These are phyloP conservation scores for Xylaria curta DNA, from an alignment of 495 filamentous ascomycete genomes.

Conservation along the genomic window DNA sequence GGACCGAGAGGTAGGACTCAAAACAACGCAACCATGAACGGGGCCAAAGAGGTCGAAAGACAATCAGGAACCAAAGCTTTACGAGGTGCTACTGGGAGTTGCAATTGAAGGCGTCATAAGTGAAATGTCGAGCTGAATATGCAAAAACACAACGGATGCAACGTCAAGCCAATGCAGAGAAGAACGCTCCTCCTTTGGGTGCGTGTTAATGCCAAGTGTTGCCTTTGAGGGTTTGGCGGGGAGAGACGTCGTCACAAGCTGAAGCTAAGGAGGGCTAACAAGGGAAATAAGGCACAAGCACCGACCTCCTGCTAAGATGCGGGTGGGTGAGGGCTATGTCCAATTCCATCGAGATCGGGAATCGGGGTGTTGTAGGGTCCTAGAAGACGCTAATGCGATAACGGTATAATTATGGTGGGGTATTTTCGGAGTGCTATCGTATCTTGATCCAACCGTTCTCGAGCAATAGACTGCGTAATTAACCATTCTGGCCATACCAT, in stretches of 20 bases:
- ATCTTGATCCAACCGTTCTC: not conserved
- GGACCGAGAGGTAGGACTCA: not conserved
- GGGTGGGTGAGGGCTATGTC: not conserved
- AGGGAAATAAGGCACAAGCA: not conserved
- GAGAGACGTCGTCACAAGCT: conserved; percentile 20
- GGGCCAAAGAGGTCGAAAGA: not conserved
- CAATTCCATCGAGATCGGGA: conserved; percentile 7
- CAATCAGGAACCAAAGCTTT: not conserved
- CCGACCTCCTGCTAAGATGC: not conserved
- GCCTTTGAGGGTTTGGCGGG: conserved; percentile 29
- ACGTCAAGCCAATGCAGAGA: conserved; percentile 18
- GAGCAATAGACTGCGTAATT: not conserved
- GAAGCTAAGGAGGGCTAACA: conserved; percentile 2
- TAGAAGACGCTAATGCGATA: not conserved
- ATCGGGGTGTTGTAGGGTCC: not conserved
- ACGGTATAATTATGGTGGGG: not conserved
- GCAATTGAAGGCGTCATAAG: conserved; percentile 7
- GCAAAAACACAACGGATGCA: conserved; percentile 21
- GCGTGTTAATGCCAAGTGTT: conserved; percentile 32
- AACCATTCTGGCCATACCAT: not conserved
- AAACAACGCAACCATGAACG: not conserved
- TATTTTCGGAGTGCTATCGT: not conserved
- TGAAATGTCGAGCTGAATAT: not conserved
- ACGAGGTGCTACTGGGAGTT: not conserved
- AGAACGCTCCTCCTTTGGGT: not conserved